A percentile compares a stretch with the other conserved stretches of the same genome.
Conservation (phyloP, 805 yeast species). For the Candida ipomoeae region DNA sequence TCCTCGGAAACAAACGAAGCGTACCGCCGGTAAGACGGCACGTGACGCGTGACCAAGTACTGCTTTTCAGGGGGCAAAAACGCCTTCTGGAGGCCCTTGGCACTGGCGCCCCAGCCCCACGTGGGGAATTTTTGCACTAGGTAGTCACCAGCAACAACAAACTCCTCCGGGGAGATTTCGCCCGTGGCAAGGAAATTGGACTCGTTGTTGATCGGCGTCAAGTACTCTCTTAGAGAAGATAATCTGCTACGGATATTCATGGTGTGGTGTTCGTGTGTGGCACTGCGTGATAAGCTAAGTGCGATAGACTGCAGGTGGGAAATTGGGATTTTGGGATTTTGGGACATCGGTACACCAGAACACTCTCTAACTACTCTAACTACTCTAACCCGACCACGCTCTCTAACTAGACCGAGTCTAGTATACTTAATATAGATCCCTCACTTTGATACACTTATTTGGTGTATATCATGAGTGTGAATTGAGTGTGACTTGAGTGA, state of each 20-base stretch:
- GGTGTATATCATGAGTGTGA: no score
- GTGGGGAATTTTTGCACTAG: conserved; percentile 90
- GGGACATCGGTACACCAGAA: no score
- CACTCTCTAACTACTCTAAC: no score
- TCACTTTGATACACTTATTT: no score
- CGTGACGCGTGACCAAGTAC: conserved; percentile 81
- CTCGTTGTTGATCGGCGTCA: conserved; percentile 85
- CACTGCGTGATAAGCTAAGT: neutral
- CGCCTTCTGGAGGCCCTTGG: conserved; percentile 42
- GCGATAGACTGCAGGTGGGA: conserved; percentile 1
- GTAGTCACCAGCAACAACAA: conserved; percentile 91
- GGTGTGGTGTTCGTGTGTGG: neutral
- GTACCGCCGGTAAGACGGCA: conserved; percentile 69
- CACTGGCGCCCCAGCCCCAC: conserved; percentile 74
- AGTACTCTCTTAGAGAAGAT: conserved; percentile 82
- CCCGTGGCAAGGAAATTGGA: conserved; percentile 86
- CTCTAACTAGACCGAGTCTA: no score
- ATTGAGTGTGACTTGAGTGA: no score
- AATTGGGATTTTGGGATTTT: no score
- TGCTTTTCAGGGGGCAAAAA: conserved; percentile 88
- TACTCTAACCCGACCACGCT: no score
- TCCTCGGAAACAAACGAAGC: conserved; percentile 8
- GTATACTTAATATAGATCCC: no score
- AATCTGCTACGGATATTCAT: conserved; percentile 41
- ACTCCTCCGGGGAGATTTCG: conserved; percentile 93